Conservation (phyloP, 202 grass and related monocot genomes). For the Dendrocalamus latiflorus region DNA sequence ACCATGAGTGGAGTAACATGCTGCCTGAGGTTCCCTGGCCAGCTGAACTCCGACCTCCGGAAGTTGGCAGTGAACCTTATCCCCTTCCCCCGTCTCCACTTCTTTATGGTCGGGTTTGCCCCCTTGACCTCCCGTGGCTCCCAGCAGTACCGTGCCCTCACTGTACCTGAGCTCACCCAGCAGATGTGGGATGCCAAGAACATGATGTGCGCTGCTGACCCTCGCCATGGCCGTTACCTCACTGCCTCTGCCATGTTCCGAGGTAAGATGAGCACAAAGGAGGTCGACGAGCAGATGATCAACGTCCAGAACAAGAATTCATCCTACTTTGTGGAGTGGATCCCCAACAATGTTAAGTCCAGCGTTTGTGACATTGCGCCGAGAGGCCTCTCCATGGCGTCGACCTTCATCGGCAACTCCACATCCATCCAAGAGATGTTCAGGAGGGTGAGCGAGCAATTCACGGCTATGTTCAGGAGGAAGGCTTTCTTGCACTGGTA, state of each 20-base stretch:
- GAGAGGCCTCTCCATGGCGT: conserved; percentile 41
- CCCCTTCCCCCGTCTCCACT: conserved; percentile 48
- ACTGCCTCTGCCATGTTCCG: conserved; percentile 49
- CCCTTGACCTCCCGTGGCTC: conserved; percentile 53
- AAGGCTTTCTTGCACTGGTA: conserved; percentile 81
- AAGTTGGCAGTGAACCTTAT: conserved; percentile 57
- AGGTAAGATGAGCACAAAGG: conserved; percentile 53
- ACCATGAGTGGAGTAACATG: conserved; percentile 55
- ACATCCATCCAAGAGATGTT: conserved; percentile 55
- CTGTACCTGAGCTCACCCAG: conserved; percentile 50
- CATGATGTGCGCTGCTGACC: conserved; percentile 51
- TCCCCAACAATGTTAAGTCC: conserved; percentile 53
- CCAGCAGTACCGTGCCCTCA: conserved; percentile 42
- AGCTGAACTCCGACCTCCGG: conserved; percentile 50
- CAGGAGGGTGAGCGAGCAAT: conserved; percentile 56
- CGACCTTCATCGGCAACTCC: conserved; percentile 54
- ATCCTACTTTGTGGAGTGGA: conserved; percentile 49
- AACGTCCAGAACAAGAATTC: conserved; percentile 60
- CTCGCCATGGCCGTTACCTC: conserved; percentile 40
- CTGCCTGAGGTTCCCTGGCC: conserved; percentile 46
- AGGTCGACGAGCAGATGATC: conserved; percentile 50
- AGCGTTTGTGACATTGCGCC: conserved; percentile 49
- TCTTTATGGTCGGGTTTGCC: conserved; percentile 56
- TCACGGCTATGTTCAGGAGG: conserved; percentile 67
- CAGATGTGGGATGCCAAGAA: conserved; percentile 63